Evolutionary conservation across 1,284 basidiomycete genomes (phyloP).

Genomic region (Cryptococcus sp.): DNA sequence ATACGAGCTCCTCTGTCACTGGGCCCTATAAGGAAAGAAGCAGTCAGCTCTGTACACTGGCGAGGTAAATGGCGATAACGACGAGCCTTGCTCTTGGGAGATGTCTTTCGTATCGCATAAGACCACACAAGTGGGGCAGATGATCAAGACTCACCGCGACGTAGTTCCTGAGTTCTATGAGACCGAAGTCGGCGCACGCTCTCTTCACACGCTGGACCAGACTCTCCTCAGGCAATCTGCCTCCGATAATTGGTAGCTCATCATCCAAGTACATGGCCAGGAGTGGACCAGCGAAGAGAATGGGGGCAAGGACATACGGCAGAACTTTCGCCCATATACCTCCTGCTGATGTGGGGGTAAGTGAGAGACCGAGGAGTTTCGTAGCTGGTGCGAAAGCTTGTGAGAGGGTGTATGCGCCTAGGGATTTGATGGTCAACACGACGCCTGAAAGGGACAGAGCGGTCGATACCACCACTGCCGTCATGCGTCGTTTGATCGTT

Average conservation of each 20-base stretch:
- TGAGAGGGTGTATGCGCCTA: constrained; percentile 14
- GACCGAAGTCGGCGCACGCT: constrained; percentile 22
- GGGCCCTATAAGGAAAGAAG: constrained; percentile 67
- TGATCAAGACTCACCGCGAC: constrained; percentile 62
- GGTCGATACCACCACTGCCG: constrained; percentile 46
- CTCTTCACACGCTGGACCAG: constrained; percentile 14
- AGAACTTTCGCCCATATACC: constrained; percentile 27
- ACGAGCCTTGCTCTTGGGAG: too few relatives aligned
- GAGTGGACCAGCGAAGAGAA: constrained; percentile 82
- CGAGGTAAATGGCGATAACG: not conserved
- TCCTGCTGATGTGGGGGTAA: constrained; percentile 25
- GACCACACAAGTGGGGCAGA: not conserved
- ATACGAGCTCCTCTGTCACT: constrained; percentile 89
- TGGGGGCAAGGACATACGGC: constrained; percentile 70
- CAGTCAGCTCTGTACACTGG: not conserved
- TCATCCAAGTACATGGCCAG: constrained; percentile 64
- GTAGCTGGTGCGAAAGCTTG: constrained; percentile 28
- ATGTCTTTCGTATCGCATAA: too few relatives aligned
- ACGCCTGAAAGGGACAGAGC: constrained; percentile 36
- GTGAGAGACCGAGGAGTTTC: constrained; percentile 36
- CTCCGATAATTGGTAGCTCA: constrained; percentile 57
- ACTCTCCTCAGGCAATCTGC: constrained; percentile 6
- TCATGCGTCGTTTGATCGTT: constrained; percentile 48
- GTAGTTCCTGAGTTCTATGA: constrained; percentile 67
- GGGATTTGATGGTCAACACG: constrained; percentile 28